These are phyloP conservation scores for Ophioceras dolichostomum DNA, from an alignment of 2,329 filamentous ascomycete genomes.

Conservation along the genomic window DNA sequence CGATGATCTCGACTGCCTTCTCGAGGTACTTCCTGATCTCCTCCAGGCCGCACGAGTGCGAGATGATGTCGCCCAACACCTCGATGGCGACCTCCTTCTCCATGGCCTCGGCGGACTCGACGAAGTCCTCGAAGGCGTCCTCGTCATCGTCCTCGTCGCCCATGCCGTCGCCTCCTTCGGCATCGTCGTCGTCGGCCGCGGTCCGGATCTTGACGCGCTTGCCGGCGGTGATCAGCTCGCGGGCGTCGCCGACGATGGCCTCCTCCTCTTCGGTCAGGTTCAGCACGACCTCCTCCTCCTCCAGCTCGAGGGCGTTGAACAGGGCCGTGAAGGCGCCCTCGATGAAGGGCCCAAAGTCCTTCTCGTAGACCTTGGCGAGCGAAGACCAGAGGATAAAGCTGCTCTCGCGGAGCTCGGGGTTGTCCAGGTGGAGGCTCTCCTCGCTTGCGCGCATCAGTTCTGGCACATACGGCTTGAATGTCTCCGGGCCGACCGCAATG, in stretches of 20 bases:
- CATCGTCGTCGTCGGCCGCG: slow-evolving; percentile 42
- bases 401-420: slow-evolving; percentile 85
- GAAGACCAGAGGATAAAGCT: slow-evolving; percentile 96
- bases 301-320: slow-evolving; percentile 73
- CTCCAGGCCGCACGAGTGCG: slow-evolving; percentile 68
- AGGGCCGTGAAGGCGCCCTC: slow-evolving; percentile 61
- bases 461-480: slow-evolving; percentile 84
- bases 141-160: slow-evolving; percentile 53
- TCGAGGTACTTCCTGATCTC: slow-evolving; percentile 70
- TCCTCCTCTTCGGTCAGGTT: slow-evolving; percentile 62
- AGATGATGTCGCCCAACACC: slow-evolving; percentile 84
- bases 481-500: slow-evolving; percentile 68
- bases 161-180: slow-evolving; percentile 39
- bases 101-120: slow-evolving; percentile 77
- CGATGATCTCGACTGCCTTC: slow-evolving; percentile 70
- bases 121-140: slow-evolving; percentile 75
- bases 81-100: slow-evolving; percentile 98
- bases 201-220: slow-evolving; percentile 76
- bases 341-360: slow-evolving; percentile 69
- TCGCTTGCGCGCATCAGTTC: slow-evolving; percentile 88
- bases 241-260: slow-evolving; percentile 52
- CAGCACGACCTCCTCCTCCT: slow-evolving; percentile 76
- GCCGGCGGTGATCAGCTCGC: slow-evolving; percentile 66
- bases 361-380: slow-evolving; percentile 85
- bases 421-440: slow-evolving; percentile 77